Conservation (phyloP, 2,329 filamentous ascomycete genomes). For the Chaetomium globosum region DNA sequence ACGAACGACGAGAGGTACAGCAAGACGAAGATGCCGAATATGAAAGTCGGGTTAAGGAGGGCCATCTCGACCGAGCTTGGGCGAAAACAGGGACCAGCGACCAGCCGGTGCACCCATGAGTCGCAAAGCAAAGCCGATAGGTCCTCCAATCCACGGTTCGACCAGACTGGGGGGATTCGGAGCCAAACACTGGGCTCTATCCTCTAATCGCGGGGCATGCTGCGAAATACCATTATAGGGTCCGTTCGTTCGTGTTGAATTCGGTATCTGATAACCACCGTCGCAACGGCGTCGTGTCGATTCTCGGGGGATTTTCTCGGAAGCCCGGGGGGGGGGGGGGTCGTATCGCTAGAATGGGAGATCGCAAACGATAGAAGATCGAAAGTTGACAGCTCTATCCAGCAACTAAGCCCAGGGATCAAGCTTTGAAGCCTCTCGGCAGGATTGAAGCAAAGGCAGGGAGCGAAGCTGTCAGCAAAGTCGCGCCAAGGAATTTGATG, state of each 20-base stretch:
- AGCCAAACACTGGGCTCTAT: slow-evolving; percentile 26
- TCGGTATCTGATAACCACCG: not conserved
- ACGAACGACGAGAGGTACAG: slow-evolving; percentile 91
- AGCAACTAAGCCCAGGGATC: not conserved
- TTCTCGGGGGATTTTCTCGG: slow-evolving; percentile 11
- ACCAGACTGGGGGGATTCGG: slow-evolving; percentile 8
- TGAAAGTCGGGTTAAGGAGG: slow-evolving; percentile 73
- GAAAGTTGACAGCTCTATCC: not conserved
- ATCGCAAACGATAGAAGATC: not conserved
- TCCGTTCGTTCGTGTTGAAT: slow-evolving; percentile 16
- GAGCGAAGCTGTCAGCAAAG: slow-evolving; percentile 20
- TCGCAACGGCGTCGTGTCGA: not conserved
- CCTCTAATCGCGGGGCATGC: slow-evolving; percentile 30
- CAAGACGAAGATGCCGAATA: slow-evolving; percentile 82
- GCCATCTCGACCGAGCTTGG: slow-evolving; percentile 54
- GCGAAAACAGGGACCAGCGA: slow-evolving; percentile 25
- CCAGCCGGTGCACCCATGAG: slow-evolving; percentile 22
- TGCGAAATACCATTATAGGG: slow-evolving; percentile 31
- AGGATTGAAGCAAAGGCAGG: not conserved
- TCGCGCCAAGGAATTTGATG: slow-evolving; percentile 27
- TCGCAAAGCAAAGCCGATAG: slow-evolving; percentile 13
- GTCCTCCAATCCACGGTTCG: slow-evolving; percentile 18
- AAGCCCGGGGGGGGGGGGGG: not conserved
- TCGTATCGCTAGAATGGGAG: not conserved
- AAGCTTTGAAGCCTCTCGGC: not conserved